Base-by-base conservation (phyloP, 2,329 filamentous ascomycete species). In the Cladosporium phlei region DNA sequence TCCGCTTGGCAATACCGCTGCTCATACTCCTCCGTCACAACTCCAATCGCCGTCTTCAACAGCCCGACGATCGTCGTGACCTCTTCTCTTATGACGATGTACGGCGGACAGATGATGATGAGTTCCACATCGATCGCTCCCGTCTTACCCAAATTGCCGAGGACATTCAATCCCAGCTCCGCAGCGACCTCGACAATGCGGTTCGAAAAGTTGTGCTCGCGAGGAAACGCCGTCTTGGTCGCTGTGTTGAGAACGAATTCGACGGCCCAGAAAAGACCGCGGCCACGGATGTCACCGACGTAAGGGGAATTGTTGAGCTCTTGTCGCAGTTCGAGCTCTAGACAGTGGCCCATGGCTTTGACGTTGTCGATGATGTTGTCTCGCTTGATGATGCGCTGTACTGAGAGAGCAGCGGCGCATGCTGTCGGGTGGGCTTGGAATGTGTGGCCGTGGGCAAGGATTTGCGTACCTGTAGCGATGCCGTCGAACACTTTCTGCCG, bases 241-340 rank as follows among this genome's bases (percentile, higher is more conserved):
- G 46, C 45, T 56, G 75, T 79, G 56, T 81, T 69, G 34, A 67
- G 65, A 29, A 82, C 77, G 50, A 82, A 79, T 52, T 82, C 78
- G 21, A 82, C 70, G 1, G 72, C 76, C 70, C 74, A 74, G 57
- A 81, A 79, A 5, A 81, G 60, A 1, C 82, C 81, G 9, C 69
- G 67, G 0, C 82, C 82, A 12, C 81, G 71, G n/a, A 85, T 76
- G 39, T 84, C 68, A 4, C 80, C 80, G 0, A 85, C 79, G 52
- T 76, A 65, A 1, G 68, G 65, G 47, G 76, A 70, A 0, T 58
- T 44, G 0, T 58, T 67, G 0, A 84, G 61, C 3, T 59, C 61
- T 12, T 66, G 51, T 17, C 66, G 62, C 2, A 85, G 60, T 5
- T 69, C 49, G 7, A 62, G 52, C 17, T 69, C 70, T 1, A 85